Evolutionary conservation across 176 grass and related monocot species (phyloP).

Genomic region (Aegilops longissima): DNA sequence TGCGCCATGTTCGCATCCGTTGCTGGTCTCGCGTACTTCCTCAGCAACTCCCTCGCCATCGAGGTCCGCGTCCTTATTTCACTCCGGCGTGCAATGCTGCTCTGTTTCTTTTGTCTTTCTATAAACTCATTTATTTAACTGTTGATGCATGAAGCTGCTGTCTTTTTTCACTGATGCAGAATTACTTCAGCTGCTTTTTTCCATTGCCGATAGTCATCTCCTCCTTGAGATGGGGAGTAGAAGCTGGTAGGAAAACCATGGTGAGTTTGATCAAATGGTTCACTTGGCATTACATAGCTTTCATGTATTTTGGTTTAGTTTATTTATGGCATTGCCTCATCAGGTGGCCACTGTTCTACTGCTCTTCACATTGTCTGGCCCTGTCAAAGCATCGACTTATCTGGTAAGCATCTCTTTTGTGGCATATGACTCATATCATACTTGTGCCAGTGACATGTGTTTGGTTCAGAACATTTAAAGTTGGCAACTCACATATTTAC

Average conservation of each 20-base stretch:
- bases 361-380: constrained; percentile 83
- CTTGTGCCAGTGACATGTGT: not conserved
- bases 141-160: not conserved
- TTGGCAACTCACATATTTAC: not conserved
- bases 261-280: constrained; percentile 41
- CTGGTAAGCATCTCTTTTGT: constrained; percentile 44
- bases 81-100: not conserved
- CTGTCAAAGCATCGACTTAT: constrained; percentile 90
- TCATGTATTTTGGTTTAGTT: not conserved
- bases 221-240: constrained; percentile 86
- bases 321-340: constrained; percentile 12
- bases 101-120: not conserved
- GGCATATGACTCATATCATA: constrained; percentile 5
- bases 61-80: constrained; percentile 41
- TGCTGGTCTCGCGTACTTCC: constrained; percentile 79
- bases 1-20: constrained; percentile 95
- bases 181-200: constrained; percentile 93
- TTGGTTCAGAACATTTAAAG: not conserved
- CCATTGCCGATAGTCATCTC: constrained; percentile 89
- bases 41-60: constrained; percentile 84
- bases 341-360: constrained; percentile 89
- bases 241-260: constrained; percentile 87
- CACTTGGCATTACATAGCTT: not conserved
- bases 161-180: constrained; percentile 47
- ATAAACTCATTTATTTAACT: not conserved